Conservation (phyloP, 352 stramenopile genomes). For the Pythium vanterpoolii region DNA sequence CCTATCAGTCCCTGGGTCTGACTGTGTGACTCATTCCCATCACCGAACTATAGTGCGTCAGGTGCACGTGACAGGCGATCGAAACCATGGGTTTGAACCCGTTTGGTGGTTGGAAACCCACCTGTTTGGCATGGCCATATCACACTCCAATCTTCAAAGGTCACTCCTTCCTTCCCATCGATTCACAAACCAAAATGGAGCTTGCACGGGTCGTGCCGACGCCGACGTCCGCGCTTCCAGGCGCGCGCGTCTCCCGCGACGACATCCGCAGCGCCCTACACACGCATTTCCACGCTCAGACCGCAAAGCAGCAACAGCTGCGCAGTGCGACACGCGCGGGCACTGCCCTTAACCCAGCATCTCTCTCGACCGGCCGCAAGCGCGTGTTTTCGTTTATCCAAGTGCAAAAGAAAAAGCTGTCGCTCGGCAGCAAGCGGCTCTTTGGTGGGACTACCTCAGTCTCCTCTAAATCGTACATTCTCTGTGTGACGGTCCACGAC, state of each 20-base stretch:
- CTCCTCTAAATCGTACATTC: constrained; percentile 52
- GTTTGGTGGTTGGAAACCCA: neutral
- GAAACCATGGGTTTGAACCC: neutral
- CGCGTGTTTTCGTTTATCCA: constrained; percentile 59
- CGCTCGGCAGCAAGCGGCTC: constrained; percentile 48
- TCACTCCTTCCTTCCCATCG: neutral
- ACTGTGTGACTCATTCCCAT: too few species aligned
- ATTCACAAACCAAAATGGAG: neutral
- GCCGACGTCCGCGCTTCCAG: too few species aligned
- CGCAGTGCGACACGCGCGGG: neutral
- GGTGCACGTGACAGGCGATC: neutral
- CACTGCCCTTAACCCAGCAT: neutral
- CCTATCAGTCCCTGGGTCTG: too few species aligned
- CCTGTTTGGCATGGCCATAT: neutral
- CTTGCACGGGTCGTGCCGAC: neutral
- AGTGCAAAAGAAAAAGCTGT: constrained; percentile 62
- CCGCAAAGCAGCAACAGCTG: constrained; percentile 26
- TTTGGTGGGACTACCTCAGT: constrained; percentile 29
- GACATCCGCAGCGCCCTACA: constrained; percentile 64
- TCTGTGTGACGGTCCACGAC: constrained; percentile 64
- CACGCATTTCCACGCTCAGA: constrained; percentile 54
- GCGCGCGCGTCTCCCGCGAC: constrained; percentile 43
- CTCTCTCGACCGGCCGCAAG: constrained; percentile 22
- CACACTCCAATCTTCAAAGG: constrained; percentile 13
- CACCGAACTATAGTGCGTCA: too few species aligned